Conservation (phyloP, 768 basidiomycete genomes). For the Pleurotus eryngii region DNA sequence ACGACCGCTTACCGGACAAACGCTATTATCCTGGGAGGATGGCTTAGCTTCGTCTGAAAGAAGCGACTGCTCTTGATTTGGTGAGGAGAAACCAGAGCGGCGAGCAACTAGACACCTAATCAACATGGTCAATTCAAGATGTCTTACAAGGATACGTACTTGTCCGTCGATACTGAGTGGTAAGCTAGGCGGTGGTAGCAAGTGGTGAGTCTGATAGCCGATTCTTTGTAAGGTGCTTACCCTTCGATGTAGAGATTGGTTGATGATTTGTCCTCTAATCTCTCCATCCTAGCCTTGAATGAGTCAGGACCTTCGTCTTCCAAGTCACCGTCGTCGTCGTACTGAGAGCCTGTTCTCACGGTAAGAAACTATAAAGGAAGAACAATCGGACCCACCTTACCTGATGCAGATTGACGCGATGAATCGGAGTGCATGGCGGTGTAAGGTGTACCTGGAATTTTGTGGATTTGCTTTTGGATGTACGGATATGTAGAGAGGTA, state of each 20-base stretch:
- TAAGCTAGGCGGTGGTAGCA: conserved; percentile 33
- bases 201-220: background rate
- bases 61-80: conserved; percentile 73
- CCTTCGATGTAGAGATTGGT: conserved; percentile 85
- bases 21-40: conserved; percentile 76
- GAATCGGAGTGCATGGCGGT: conserved; percentile 25
- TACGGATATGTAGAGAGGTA: background rate
- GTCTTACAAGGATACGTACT: conserved; percentile 28
- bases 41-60: conserved; percentile 75
- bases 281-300: conserved; percentile 82
- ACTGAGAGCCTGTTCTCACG: conserved; percentile 8
- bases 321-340: background rate
- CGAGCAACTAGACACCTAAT: conserved; percentile 44
- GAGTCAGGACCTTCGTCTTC: conserved; percentile 28
- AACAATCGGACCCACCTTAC: conserved; percentile 6
- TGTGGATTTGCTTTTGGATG: conserved; percentile 55
- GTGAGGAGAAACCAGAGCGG: conserved; percentile 65
- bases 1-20: conserved; percentile 61
- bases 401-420: conserved; percentile 14
- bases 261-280: conserved; percentile 57
- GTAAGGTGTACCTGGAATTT: conserved; percentile 75
- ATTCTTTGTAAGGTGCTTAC: conserved; percentile 22
- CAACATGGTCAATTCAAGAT: conserved; percentile 1
- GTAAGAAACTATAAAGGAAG: conserved; percentile 1
- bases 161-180: conserved; percentile 69